Evolutionary conservation across 345 rosid genomes (phyloP), one percentile per base, ranked within the genome.

Genomic region (Euphorbia tirucalli): DNA sequence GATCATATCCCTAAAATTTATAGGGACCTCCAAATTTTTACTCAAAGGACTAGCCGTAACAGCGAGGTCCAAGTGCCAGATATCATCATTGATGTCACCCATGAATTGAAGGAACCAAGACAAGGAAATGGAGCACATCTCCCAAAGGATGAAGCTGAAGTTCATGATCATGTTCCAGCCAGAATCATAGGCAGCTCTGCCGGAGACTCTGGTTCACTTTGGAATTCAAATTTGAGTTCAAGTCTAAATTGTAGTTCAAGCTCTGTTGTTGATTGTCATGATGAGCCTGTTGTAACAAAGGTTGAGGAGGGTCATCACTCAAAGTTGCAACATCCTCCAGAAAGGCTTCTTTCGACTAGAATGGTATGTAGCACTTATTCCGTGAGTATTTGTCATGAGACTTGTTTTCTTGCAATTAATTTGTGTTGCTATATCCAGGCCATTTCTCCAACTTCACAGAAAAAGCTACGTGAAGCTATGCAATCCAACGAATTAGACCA

Each of bases 361-460:
- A 91, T 88, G 94, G 97, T 92, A 37, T 58, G 84, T 50, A 64
- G 8, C 62, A 64, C 65, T 24, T 48, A 49, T 48, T 7, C 32
- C 52, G 14, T 22, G 37, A 32, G 10, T 43, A 41, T 6, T 41
- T 41, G 44, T 68, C 24, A 21, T 63, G 65, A 50, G 32, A 31
- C 32, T 71, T 57, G 21, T 30, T 21, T 58, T 2, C 32, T 30
- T 31, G 8, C n/a, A 77, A 18, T 22, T 68, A 32, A 54, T 62
- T 10, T 15, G 32, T 16, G 15, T 41, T 76, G 39, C 60, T 75
- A 52, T 37, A 66, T 61, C 65, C 95, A 92, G 98, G 81, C 71
- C 71, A 87, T 94, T 74, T 94, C 98, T 75, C 96, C 97, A 28
- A 71, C 77, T 61, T 85, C 96, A 49, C 98, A 85, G 82, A 86